A percentile compares a stretch with the other conserved stretches of the same genome.
phyloP scores from a whole-genome alignment of 495 filamentous ascomycete species.

The Glonium stellatum region DNA sequence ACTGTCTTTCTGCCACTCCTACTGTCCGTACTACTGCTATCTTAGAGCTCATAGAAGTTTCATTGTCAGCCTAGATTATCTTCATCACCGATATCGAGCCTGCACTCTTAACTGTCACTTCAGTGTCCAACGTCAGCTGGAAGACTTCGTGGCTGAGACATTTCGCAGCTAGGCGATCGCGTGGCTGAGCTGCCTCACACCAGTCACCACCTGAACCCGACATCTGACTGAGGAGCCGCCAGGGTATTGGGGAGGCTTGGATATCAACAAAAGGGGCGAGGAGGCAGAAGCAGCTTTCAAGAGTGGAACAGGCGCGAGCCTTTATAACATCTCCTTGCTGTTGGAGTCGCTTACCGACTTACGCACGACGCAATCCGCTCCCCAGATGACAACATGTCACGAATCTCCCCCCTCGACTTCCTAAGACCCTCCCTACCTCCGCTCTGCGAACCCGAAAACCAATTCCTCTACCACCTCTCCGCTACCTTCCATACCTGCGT shows the following conservation, averaged over 20 bases:
- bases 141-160: slow-evolving; percentile 2
- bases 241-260: not conserved
- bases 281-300: not conserved
- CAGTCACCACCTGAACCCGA: slow-evolving; percentile 22
- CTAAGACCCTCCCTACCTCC: slow-evolving; percentile 42
- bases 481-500: slow-evolving; percentile 58
- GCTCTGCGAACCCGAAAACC: slow-evolving; percentile 57
- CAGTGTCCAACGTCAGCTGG: not conserved
- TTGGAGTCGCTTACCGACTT: slow-evolving; percentile 3
- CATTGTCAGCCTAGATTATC: not conserved
- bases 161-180: slow-evolving; percentile 13
- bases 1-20: not conserved
- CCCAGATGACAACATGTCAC: slow-evolving; percentile 29
- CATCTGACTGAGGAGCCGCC: slow-evolving; percentile 13
- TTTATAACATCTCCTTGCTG: not conserved
- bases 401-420: slow-evolving; percentile 22
- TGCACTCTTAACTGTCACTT: not conserved
- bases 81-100: not conserved
- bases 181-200: slow-evolving; percentile 16
- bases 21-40: no score
- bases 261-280: not conserved
- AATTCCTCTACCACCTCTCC: slow-evolving; percentile 53
- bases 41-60: not conserved
- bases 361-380: slow-evolving; percentile 15
- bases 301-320: not conserved